These are phyloP conservation scores for Rubia peregrina DNA, from an alignment of 305 asterid genomes.

Conservation along the genomic window DNA sequence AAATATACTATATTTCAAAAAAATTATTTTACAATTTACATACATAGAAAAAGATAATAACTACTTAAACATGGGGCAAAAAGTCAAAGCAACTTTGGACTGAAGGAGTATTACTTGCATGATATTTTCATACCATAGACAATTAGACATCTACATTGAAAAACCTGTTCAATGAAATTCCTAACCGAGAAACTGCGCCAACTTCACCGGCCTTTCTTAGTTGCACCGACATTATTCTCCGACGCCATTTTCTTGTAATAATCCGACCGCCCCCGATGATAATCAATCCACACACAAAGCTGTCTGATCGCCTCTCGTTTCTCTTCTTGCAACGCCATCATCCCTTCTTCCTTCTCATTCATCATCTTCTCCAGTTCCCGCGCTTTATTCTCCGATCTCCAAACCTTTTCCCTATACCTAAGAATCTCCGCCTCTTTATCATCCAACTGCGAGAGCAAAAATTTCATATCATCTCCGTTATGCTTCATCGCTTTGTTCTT, in stretches of 20 bases:
- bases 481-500: conserved; percentile 37
- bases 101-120: too few relatives aligned
- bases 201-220: conserved; percentile 27
- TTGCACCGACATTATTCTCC: conserved; percentile 28
- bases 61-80: too few relatives aligned
- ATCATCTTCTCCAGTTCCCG: conserved; percentile 62
- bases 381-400: conserved; percentile 56
- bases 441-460: conserved; percentile 45
- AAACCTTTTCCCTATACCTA: conserved; percentile 48
- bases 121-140: too few relatives aligned
- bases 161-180: conserved; percentile 2
- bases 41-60: too few relatives aligned
- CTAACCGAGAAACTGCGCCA: neutral
- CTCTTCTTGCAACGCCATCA: conserved; percentile 57
- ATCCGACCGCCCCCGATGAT: conserved; percentile 66
- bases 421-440: conserved; percentile 73
- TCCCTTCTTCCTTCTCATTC: conserved; percentile 52
- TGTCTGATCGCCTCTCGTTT: conserved; percentile 91
- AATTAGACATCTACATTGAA: too few relatives aligned
- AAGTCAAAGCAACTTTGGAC: too few relatives aligned
- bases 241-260: conserved; percentile 55
- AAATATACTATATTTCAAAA: too few relatives aligned
- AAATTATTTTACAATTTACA: too few relatives aligned
- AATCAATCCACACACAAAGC: conserved; percentile 82
- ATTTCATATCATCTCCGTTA: conserved; percentile 43